Evolutionary conservation across 768 basidiomycete species (phyloP).

Genomic region (Auriscalpium microsporum): DNA sequence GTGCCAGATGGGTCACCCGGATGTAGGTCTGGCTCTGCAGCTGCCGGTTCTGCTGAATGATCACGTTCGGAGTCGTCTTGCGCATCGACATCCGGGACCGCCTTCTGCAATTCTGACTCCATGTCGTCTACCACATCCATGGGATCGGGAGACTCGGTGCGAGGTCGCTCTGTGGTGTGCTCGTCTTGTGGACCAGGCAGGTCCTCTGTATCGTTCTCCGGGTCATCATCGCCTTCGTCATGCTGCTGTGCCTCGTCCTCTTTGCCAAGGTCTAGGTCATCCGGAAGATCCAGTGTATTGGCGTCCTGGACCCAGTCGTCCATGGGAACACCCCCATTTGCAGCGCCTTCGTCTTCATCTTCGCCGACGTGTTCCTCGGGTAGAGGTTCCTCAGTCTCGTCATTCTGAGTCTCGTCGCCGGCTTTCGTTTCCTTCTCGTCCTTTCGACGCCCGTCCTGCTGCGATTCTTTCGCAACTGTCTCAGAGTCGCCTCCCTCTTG

Average conservation of each 20-base stretch:
- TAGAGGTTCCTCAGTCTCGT: slow-evolving; percentile 21
- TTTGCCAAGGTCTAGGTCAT: slow-evolving; percentile 61
- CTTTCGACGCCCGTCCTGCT: slow-evolving; percentile 26
- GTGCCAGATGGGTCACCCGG: slow-evolving; percentile 18
- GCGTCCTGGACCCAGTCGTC: slow-evolving; percentile 74
- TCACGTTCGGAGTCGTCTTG: slow-evolving; percentile 30
- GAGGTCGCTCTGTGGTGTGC: neutral
- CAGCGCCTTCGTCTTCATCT: slow-evolving; percentile 34
- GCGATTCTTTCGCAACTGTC: slow-evolving; percentile 69
- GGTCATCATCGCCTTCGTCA: slow-evolving; percentile 19
- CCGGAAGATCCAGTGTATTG: slow-evolving; percentile 82
- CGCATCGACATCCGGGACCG: slow-evolving; percentile 27
- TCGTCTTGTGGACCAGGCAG: slow-evolving; percentile 14
- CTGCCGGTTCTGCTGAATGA: slow-evolving; percentile 21
- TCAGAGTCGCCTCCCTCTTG: slow-evolving; percentile 48
- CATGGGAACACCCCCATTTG: slow-evolving; percentile 55
- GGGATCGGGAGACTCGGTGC: neutral
- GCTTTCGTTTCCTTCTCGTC: slow-evolving; percentile 22
- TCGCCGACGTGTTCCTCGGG: slow-evolving; percentile 22
- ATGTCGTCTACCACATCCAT: neutral
- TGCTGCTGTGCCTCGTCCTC: slow-evolving; percentile 11
- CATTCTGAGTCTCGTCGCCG: slow-evolving; percentile 21
- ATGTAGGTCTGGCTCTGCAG: slow-evolving; percentile 31
- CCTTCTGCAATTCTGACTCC: slow-evolving; percentile 1
- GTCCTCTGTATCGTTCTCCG: slow-evolving; percentile 13